Percentiles rank a stretch among this genome's conserved stretches.
phyloP scores from a whole-genome alignment of 2,329 filamentous ascomycete species.

The Sordariomycetes sp. region DNA sequence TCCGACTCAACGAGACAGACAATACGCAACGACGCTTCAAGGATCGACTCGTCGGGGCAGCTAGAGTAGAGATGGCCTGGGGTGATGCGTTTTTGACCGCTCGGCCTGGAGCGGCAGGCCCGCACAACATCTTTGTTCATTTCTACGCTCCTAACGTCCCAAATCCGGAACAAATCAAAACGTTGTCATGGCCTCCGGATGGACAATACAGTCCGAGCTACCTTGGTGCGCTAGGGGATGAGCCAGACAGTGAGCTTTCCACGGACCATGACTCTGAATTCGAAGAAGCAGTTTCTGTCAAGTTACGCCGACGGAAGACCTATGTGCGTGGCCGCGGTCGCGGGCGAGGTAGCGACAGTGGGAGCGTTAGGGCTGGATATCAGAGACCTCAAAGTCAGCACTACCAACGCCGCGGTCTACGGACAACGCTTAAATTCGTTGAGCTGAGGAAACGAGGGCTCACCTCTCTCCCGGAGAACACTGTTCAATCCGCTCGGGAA shows the following conservation, averaged over 20 bases:
- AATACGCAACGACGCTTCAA: conserved; percentile 10
- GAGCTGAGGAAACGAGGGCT: conserved; percentile 3
- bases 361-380: too few relatives aligned
- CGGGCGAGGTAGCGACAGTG: too few relatives aligned
- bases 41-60: conserved; percentile 26
- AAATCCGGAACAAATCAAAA: neutral
- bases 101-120: conserved; percentile 14
- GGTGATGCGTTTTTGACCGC: conserved; percentile 13
- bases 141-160: neutral
- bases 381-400: neutral
- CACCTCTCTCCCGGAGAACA: conserved; percentile 3
- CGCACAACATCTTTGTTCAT: conserved; percentile 21
- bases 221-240: too few relatives aligned
- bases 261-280: too few relatives aligned
- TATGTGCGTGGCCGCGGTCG: too few relatives aligned
- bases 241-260: too few relatives aligned
- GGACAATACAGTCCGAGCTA: too few relatives aligned
- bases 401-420: too few relatives aligned
- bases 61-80: conserved; percentile 36
- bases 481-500: too few relatives aligned
- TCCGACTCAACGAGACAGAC: neutral
- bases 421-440: conserved; percentile 1
- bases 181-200: too few relatives aligned
- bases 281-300: too few relatives aligned
- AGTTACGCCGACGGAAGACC: too few relatives aligned